phyloP scores from a whole-genome alignment of 176 grass and related monocot genomes.

The Carex littledalei region DNA sequence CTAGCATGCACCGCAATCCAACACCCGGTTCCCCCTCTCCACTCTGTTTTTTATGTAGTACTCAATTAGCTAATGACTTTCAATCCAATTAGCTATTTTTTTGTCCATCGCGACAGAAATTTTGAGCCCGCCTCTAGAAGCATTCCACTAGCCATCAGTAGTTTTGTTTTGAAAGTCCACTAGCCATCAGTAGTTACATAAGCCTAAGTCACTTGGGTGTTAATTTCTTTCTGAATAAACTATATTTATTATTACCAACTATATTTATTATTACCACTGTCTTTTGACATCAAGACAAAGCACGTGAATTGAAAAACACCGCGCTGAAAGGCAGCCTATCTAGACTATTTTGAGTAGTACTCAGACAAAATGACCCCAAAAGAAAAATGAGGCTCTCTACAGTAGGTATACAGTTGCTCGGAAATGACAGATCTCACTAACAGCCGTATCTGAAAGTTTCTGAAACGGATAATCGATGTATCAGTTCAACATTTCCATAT shows the following conservation, averaged over 20 bases:
- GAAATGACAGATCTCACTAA: background rate
- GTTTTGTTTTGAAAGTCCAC: too few species aligned
- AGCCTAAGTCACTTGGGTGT: background rate
- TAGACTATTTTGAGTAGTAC: background rate
- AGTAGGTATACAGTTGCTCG: background rate
- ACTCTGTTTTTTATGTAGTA: too few species aligned
- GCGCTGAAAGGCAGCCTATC: conserved; percentile 1
- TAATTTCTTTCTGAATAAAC: background rate
- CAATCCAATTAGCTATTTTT: too few species aligned
- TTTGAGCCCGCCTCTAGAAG: background rate
- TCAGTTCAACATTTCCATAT: background rate
- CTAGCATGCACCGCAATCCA: too few species aligned
- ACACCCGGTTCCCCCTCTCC: too few species aligned
- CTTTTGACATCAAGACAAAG: background rate
- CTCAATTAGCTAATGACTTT: too few species aligned
- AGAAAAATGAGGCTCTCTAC: background rate
- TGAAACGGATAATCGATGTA: background rate
- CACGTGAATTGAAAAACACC: conserved; percentile 9
- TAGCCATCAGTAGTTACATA: too few species aligned
- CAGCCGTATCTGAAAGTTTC: background rate
- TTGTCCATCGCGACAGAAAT: too few species aligned
- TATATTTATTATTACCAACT: background rate
- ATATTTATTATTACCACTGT: background rate
- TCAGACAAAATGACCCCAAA: background rate
- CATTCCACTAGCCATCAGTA: too few species aligned